These are phyloP conservation scores for Trapa bicornis DNA, from an alignment of 345 rosid species.

Conservation along the genomic window DNA sequence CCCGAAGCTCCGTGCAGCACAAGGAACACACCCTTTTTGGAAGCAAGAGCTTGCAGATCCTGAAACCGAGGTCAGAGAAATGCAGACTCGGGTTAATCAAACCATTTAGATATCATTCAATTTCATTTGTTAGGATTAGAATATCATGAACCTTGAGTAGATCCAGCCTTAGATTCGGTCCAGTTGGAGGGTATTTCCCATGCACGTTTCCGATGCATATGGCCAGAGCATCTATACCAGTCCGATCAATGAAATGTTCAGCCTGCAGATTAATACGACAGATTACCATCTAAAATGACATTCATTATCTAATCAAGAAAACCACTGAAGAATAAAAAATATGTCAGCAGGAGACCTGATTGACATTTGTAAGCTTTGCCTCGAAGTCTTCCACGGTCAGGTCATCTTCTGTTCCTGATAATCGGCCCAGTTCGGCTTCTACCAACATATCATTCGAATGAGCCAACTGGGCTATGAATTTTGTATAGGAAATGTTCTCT, in stretches of 20 bases:
- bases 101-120: not conserved
- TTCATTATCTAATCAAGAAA: not conserved
- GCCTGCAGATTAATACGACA: constrained; percentile 37
- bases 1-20: constrained; percentile 99
- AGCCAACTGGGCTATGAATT: constrained; percentile 53
- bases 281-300: not conserved
- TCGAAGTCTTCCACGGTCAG: constrained; percentile 88
- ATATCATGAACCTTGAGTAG: constrained; percentile 51
- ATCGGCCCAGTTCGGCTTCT: constrained; percentile 91
- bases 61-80: constrained; percentile 3
- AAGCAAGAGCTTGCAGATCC: constrained; percentile 54
- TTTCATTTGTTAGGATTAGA: not conserved
- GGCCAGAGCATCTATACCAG: constrained; percentile 86
- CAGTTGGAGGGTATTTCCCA: constrained; percentile 82
- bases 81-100: too few species aligned
- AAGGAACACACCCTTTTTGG: constrained; percentile 66
- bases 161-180: constrained; percentile 80
- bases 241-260: constrained; percentile 58
- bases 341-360: constrained; percentile 38
- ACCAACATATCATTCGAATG: constrained; percentile 57
- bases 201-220: constrained; percentile 97
- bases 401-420: constrained; percentile 95
- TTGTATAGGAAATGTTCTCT: constrained; percentile 68
- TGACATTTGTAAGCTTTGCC: constrained; percentile 71
- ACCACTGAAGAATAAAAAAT: not conserved